Percentiles rank a stretch among this genome's conserved stretches.
Evolutionary conservation across 371 early-diverging fungal genomes (phyloP).

Genomic region (Mucor ambiguus): DNA sequence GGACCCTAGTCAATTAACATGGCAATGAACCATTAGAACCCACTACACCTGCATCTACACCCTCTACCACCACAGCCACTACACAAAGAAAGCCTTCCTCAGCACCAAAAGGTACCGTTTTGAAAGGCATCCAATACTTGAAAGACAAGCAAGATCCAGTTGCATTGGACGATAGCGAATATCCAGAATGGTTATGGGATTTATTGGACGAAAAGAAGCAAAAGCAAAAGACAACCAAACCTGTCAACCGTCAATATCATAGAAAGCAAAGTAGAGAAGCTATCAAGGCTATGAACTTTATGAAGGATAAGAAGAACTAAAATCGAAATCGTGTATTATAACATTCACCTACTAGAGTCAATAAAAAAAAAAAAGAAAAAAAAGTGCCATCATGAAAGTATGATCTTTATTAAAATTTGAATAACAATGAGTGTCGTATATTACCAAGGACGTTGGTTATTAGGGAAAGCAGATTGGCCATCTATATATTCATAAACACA

Average conservation of each 20-base stretch:
- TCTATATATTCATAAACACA: not conserved
- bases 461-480: conserved; percentile 26
- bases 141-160: conserved; percentile 86
- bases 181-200: conserved; percentile 94
- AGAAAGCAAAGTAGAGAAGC: conserved; percentile 65
- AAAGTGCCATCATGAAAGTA: not conserved
- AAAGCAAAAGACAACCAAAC: conserved; percentile 51
- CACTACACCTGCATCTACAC: not conserved
- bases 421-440: not conserved
- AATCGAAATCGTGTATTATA: conserved; percentile 8
- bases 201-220: conserved; percentile 70
- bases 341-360: not conserved
- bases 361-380: conserved; percentile 1
- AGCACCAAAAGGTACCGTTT: conserved; percentile 74
- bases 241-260: conserved; percentile 62
- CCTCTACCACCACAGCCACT: not conserved
- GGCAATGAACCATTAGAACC: not conserved
- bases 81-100: conserved; percentile 31
- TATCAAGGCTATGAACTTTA: conserved; percentile 77
- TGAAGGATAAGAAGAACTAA: conserved; percentile 79
- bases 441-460: conserved; percentile 28
- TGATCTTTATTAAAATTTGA: conserved; percentile 2
- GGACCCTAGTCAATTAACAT: conserved; percentile 9
- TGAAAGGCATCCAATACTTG: conserved; percentile 86
- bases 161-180: conserved; percentile 83